A percentile compares a stretch with the other conserved stretches of the same genome.
phyloP scores from a whole-genome alignment of 768 basidiomycete genomes.

The Termitomyces eurrhizus region DNA sequence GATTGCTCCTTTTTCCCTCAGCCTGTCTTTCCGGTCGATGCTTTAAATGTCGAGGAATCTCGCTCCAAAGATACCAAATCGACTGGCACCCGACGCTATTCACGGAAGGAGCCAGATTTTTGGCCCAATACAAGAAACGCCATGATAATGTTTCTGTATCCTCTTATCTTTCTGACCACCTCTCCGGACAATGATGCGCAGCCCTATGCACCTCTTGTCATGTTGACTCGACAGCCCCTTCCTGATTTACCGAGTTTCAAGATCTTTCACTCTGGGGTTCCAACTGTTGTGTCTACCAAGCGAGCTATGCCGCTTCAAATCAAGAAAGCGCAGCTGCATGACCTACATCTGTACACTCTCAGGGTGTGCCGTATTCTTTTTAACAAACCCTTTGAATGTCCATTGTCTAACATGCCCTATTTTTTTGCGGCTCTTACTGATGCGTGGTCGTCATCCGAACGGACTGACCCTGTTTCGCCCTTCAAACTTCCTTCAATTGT shows the following conservation, averaged over 20 bases:
- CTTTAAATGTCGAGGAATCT: slow-evolving; percentile 11
- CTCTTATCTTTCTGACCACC: slow-evolving; percentile 46
- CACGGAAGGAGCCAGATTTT: slow-evolving; percentile 58
- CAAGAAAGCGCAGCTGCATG: slow-evolving; percentile 39
- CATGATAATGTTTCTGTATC: slow-evolving; percentile 42
- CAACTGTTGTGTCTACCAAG: slow-evolving; percentile 38
- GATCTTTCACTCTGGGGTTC: slow-evolving; percentile 53
- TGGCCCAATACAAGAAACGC: slow-evolving; percentile 47
- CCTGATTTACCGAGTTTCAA: slow-evolving; percentile 53
- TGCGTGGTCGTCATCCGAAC: slow-evolving; percentile 30
- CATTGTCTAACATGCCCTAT: slow-evolving; percentile 52
- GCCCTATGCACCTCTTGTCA: slow-evolving; percentile 52
- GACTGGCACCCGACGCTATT: slow-evolving; percentile 50
- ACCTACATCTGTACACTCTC: slow-evolving; percentile 59
- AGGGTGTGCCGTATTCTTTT: slow-evolving; percentile 56
- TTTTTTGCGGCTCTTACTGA: slow-evolving; percentile 60
- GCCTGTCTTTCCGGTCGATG: slow-evolving; percentile 14
- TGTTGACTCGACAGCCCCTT: slow-evolving; percentile 66
- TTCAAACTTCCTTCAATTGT: slow-evolving; percentile 33
- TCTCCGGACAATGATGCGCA: slow-evolving; percentile 26
- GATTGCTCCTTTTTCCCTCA: slow-evolving; percentile 45
- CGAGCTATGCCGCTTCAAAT: slow-evolving; percentile 48
- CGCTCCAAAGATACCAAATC: slow-evolving; percentile 20
- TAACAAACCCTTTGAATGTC: slow-evolving; percentile 67
- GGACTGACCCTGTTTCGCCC: slow-evolving; percentile 9